Evolutionary conservation across 2,329 filamentous ascomycete genomes (phyloP), one percentile per base, ranked within the genome.

Genomic region (Calonectria ilicicola): DNA sequence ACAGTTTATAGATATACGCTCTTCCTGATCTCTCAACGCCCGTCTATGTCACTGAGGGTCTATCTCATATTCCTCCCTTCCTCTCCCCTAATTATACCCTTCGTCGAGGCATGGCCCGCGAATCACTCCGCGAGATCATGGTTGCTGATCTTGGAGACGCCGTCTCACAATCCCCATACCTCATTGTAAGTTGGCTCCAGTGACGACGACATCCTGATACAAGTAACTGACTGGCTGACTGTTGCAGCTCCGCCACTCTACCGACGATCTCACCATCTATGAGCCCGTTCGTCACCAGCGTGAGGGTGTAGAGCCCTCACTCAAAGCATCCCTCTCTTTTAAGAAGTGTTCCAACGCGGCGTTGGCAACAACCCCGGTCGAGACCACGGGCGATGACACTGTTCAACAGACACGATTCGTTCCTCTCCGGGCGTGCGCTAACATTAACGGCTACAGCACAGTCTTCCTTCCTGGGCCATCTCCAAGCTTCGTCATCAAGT

Each of bases 231-330:
- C 35, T 49, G 7, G 60, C 73, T 73, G 9, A 72, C 35, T 21
- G 69, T 74, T 15, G 21, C 75, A 95, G 93, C 86, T 96, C 32
- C 94, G 96, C 64, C 95, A 95, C 62, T 89, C 90, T 12, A 93
- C 91, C 72, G 93, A 98, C 75, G 96, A 98, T 80, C 86, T 98
- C 40, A 93, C 93, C 14, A 89, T 98, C 56, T 99, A 98, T 81
- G 92, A 97, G 81, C 95, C 96, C 1, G 93, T 95, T 77, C 88
- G 90, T 49, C 85, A 85, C 73, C 84, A 81, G 46, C 81, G 80
- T 32, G 82, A 82, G 69, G 81, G 79, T 69, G 76, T 84, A 32
- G 83, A 87, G 7, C 35, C 77, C 2, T 74, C 72, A 3, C 88
- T 93, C 76, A 85, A 89, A 1, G 84, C 86, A 27, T 89, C 88